Base-by-base conservation (phyloP, 768 basidiomycete species). In the Rhodotorula diobovata region DNA sequence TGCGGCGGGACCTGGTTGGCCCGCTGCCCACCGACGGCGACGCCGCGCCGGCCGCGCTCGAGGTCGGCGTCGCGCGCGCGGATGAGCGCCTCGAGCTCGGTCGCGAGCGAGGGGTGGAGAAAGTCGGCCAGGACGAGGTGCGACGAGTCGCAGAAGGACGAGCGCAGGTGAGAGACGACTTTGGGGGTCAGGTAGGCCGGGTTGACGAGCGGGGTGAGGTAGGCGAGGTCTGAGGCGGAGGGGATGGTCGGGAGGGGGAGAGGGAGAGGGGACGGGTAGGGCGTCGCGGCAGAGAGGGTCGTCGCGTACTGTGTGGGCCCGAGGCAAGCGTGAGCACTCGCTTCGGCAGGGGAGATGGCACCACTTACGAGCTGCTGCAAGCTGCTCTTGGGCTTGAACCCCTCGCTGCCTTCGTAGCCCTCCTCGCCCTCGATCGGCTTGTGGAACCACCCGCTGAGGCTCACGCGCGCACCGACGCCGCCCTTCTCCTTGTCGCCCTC, bases 391-490 rank as follows among this genome's bases (percentile, higher is more conserved):
- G 84, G 75, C 61, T 85, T 30, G 61, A 80, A 77, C 25, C 77
- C 78, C 48, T 82, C 80, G 21, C 81, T 70, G 55, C 88, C 87
- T 58, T 86, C 83, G 77, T 91, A 92, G 0, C 91, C 93, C 50
- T 93, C 90, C 79, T 98, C 95, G 20, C 90, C 92, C 73, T 89
- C 87, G 77, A 95, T 87, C 0, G 92, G 89, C 34, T 88, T 87
- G 79, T 98, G 95, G 82, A 97, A 98, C 95, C 95, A 98, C 14
- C 95, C 95, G 76, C 90, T 93, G 76, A 97, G 90, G 74, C 90
- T 92, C 76, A 97, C 81, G 46, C 95, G 83, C 76, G 89, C 85
- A 55, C 87, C 74, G 25, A 68, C 81, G 0, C 88, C 89, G 55
- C 90, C 89, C 62, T 75, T 71, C 72, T 87, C 82, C 32, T 81